Evolutionary conservation across 306 rosid species (phyloP), one percentile per base, ranked within the genome.

Genomic region (Acacia confusa): DNA sequence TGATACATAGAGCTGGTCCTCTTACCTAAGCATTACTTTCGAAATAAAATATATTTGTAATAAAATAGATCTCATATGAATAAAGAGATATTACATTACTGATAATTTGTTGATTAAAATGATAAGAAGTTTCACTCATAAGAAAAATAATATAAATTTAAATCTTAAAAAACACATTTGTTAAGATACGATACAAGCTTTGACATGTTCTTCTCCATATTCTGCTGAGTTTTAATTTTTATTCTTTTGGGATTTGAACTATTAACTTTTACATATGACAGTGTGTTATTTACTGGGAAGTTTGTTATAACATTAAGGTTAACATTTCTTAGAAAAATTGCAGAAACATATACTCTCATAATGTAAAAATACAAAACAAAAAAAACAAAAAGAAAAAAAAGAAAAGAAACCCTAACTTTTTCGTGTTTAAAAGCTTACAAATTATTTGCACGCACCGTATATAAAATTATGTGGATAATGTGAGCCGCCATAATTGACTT

Each of bases 401-500:
- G n/a, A 24, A n/a, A 50, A 17, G 7, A 53, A 19, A 19, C 1
- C 25, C n/a, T 7, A 17, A 15, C 4, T 16, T 6, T 50, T 60
- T 60, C 16, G 16, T 1, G 16, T 25, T 60, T 5, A 22, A 60
- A 60, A 24, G 32, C 16, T 58, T 10, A 60, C 9, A 22, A 58
- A 58, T 24, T 11, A 58, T 58, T 24, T 24, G 65, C 65, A 24
- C 30, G 15, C 16, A 11, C 12, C 27, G n/a, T n/a, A n/a, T n/a
- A 28, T 22, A 9, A 22, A 22, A 22, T 10, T 10, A 61, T 4
- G 38, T 27, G 38, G 68, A 61, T 27, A 34, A 36, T 36, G 2
- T 67, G 45, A 8, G 78, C 77, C 71, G 82, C 78, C 53, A 71
- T 41, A 13, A 1, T 79, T 79, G 78, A 79, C 82, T 70, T 71